These are phyloP conservation scores for Diaporthe longicolla DNA, from an alignment of 2,329 filamentous ascomycete genomes.

Conservation along the genomic window DNA sequence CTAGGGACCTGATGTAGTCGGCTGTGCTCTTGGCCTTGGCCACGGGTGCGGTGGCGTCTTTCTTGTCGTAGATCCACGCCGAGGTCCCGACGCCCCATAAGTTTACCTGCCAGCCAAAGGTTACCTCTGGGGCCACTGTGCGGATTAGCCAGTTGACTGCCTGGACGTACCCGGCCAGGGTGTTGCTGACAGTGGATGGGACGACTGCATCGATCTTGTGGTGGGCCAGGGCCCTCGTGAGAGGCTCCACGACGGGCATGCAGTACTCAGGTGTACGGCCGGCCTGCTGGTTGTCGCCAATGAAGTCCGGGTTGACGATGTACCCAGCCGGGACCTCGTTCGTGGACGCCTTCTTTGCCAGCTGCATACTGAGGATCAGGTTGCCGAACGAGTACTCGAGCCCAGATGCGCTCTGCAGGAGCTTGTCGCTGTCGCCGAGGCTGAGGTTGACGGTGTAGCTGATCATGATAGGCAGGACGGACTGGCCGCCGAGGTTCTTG, in stretches of 20 bases:
- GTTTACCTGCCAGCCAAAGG: conserved; percentile 17
- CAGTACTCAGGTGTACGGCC: background rate
- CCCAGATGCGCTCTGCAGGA: background rate
- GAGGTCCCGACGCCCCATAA: conserved; percentile 9
- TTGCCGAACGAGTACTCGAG: conserved; percentile 15
- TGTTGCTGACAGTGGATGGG: background rate
- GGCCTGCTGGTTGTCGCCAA: background rate
- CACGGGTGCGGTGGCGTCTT: background rate
- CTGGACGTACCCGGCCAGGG: background rate
- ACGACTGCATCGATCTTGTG: background rate
- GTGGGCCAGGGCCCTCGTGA: background rate
- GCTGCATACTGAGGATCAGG: conserved; percentile 7
- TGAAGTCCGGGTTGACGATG: conserved; percentile 17
- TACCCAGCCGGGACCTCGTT: background rate
- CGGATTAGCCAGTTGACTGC: conserved; percentile 7
- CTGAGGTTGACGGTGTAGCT: conserved; percentile 16
- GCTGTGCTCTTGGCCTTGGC: background rate
- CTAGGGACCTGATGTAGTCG: background rate
- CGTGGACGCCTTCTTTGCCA: background rate
- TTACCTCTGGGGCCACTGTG: background rate
- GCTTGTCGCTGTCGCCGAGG: background rate
- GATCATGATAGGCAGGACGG: conserved; percentile 14
- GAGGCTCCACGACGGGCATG: conserved; percentile 10
- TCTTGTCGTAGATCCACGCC: conserved; percentile 24
- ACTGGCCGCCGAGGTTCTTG: background rate